Evolutionary conservation across 257 asterid species (phyloP).

Genomic region (Eustoma russellianum): DNA sequence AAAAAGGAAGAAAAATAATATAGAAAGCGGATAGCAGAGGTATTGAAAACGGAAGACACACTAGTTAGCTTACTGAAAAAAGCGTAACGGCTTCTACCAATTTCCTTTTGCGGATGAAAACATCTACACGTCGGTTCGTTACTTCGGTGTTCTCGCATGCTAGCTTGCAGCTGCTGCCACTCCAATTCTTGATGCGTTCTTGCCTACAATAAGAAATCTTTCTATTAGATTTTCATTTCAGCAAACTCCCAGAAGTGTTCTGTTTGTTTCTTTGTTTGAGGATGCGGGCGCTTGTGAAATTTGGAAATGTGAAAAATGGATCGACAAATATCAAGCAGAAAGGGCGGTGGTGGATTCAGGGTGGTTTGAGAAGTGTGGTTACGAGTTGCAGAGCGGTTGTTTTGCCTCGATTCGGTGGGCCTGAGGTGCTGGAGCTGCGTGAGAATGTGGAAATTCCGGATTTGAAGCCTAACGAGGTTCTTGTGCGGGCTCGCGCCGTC

Average conservation of each 20-base stretch:
- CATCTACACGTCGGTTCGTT: conserved; percentile 23
- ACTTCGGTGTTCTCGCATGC: not conserved
- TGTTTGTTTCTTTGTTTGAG: not conserved
- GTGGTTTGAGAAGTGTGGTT: conserved; percentile 27
- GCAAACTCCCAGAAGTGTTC: not conserved
- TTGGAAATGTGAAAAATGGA: conserved; percentile 18
- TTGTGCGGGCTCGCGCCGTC: conserved; percentile 93
- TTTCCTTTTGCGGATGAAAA: conserved; percentile 20
- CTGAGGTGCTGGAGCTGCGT: conserved; percentile 69
- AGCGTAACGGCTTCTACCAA: conserved; percentile 20
- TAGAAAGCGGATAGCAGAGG: no score
- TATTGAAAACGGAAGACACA: no score
- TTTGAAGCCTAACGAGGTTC: conserved; percentile 81
- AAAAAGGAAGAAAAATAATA: no score
- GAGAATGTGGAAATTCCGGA: conserved; percentile 68
- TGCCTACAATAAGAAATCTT: not conserved
- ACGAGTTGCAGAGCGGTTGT: conserved; percentile 81
- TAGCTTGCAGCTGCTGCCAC: not conserved
- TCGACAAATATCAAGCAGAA: conserved; percentile 18
- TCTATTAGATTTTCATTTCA: not conserved
- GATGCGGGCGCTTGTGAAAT: conserved; percentile 49
- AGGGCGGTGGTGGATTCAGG: conserved; percentile 11
- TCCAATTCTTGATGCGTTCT: not conserved
- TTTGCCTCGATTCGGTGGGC: conserved; percentile 84
- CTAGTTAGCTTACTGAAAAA: not conserved